Percentiles rank a stretch among this genome's conserved stretches.
Evolutionary conservation across 129 eudicot species (phyloP).

Genomic region (Escallonia herrerae): DNA sequence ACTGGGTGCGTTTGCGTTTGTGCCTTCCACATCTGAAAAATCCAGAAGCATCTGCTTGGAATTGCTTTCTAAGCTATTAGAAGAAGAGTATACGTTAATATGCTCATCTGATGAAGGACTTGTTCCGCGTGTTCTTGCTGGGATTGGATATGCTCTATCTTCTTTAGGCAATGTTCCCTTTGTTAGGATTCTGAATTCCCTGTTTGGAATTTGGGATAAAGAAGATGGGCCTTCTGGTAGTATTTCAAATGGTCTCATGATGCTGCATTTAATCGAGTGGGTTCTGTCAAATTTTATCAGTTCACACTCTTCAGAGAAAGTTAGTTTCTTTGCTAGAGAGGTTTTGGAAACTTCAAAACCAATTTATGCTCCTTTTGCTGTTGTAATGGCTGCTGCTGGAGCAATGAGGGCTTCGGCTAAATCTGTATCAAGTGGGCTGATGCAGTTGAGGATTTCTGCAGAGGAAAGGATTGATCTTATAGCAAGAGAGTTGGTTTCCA

Average conservation of each 20-base stretch:
- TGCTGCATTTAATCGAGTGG: slow-evolving; percentile 92
- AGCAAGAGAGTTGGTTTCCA: slow-evolving; percentile 40
- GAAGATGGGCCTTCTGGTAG: slow-evolving; percentile 46
- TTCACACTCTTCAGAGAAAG: slow-evolving; percentile 47
- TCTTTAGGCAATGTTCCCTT: slow-evolving; percentile 39
- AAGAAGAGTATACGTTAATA: slow-evolving; percentile 41
- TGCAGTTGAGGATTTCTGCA: slow-evolving; percentile 50
- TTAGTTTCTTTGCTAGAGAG: slow-evolving; percentile 26
- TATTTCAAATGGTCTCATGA: slow-evolving; percentile 60
- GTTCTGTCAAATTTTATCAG: slow-evolving; percentile 46
- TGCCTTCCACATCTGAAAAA: slow-evolving; percentile 46
- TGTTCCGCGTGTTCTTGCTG: slow-evolving; percentile 66
- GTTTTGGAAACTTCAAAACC: slow-evolving; percentile 35
- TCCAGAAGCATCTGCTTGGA: slow-evolving; percentile 53
- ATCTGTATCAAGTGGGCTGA: slow-evolving; percentile 48
- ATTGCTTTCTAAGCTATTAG: slow-evolving; percentile 52
- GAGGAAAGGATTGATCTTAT: slow-evolving; percentile 46
- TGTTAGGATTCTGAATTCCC: slow-evolving; percentile 38
- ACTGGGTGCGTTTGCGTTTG: slow-evolving; percentile 58
- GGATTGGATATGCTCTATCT: slow-evolving; percentile 70
- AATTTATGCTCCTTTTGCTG: slow-evolving; percentile 40
- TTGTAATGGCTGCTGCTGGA: slow-evolving; percentile 92
- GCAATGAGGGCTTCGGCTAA: slow-evolving; percentile 59
- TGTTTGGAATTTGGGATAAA: slow-evolving; percentile 57
- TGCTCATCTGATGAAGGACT: slow-evolving; percentile 29